phyloP scores from a whole-genome alignment of 805 yeast species.

The Monosporozyma unispora region DNA sequence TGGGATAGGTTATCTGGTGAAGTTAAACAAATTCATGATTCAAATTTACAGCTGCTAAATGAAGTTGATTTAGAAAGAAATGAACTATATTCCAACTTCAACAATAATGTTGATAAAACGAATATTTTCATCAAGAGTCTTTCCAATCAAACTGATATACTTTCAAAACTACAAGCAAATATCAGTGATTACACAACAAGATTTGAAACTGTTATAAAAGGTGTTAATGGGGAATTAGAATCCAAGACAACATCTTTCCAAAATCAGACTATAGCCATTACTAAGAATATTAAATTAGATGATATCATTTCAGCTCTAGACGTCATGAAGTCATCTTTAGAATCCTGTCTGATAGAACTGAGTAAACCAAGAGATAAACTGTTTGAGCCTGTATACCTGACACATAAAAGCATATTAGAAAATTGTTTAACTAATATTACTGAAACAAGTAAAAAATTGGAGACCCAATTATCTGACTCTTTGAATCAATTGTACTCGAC shows the following conservation, averaged over 20 bases:
- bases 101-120: conserved; percentile 11
- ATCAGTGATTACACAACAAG: conserved; percentile 2
- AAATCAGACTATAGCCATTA: neutral
- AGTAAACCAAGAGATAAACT: neutral
- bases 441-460: conserved; percentile 2
- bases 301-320: neutral
- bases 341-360: neutral
- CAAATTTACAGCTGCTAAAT: conserved; percentile 9
- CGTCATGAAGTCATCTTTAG: neutral
- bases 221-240: conserved; percentile 19
- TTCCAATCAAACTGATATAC: conserved; percentile 8
- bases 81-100: conserved; percentile 11
- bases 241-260: conserved; percentile 14
- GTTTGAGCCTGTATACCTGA: neutral
- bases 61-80: conserved; percentile 11
- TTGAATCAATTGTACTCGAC: neutral
- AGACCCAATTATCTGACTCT: neutral
- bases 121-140: conserved; percentile 12
- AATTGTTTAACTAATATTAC: conserved; percentile 1
- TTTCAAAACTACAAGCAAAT: neutral
- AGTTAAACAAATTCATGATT: conserved; percentile 13
- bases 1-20: conserved; percentile 10
- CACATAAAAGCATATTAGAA: neutral
- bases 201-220: conserved; percentile 10
- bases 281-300: neutral